phyloP scores from a whole-genome alignment of 2,329 filamentous ascomycete species.

The Blastomyces silverae region DNA sequence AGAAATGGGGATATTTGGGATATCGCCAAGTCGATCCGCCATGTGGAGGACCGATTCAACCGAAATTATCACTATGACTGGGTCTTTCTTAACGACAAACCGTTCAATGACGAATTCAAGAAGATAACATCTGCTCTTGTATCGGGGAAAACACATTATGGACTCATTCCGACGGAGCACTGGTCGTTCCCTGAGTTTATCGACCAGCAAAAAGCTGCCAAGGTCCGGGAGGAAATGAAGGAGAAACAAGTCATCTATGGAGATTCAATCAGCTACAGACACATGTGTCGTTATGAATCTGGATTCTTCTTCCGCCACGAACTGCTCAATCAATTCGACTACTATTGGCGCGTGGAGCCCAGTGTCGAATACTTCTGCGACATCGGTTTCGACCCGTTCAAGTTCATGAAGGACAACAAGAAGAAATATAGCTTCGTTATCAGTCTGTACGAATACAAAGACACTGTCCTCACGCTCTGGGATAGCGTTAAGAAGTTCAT shows the following conservation, averaged over 20 bases:
- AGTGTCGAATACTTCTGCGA: slow-evolving; percentile 96
- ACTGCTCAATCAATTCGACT: slow-evolving; percentile 93
- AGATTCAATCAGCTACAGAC: slow-evolving; percentile 91
- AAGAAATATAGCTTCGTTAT: slow-evolving; percentile 99
- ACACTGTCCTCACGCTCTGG: slow-evolving; percentile 95
- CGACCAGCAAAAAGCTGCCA: slow-evolving; percentile 84
- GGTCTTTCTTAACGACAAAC: slow-evolving; percentile 97
- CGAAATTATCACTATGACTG: slow-evolving; percentile 95
- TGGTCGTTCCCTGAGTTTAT: slow-evolving; percentile 98
- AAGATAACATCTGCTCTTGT: slow-evolving; percentile 81
- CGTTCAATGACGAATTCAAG: slow-evolving; percentile 89
- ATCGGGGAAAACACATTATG: slow-evolving; percentile 90
- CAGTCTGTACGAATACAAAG: slow-evolving; percentile 91
- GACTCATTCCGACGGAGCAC: slow-evolving; percentile 80
- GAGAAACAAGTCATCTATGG: slow-evolving; percentile 96
- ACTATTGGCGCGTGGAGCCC: slow-evolving; percentile 99
- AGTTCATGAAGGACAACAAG: slow-evolving; percentile 87
- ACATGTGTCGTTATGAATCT: slow-evolving; percentile 99
- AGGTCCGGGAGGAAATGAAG: slow-evolving; percentile 89
- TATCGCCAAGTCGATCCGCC: slow-evolving; percentile 88
- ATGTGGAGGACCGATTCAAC: slow-evolving; percentile 98
- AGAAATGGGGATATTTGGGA: slow-evolving; percentile 95
- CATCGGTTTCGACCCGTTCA: slow-evolving; percentile 91
- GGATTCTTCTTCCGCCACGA: slow-evolving; percentile 98
- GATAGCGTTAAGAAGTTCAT: slow-evolving; percentile 94